Evolutionary conservation across 2,329 filamentous ascomycete species (phyloP).

Genomic region (Pseudopithomyces chartarum): DNA sequence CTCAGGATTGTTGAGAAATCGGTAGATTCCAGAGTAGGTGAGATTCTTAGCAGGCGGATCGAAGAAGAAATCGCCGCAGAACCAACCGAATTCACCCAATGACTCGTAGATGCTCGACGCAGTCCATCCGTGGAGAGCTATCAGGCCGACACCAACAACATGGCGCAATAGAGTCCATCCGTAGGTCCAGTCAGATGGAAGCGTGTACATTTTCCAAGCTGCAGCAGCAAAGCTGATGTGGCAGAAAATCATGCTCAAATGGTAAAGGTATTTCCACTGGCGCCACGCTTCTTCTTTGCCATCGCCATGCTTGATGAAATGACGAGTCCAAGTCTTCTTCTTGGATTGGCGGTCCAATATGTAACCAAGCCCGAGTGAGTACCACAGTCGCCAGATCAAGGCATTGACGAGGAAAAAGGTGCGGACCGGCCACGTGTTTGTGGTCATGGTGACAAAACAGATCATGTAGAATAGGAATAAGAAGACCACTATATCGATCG

Average conservation of each 20-base stretch:
- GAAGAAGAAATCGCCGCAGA: slow-evolving; percentile 98
- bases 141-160: slow-evolving; percentile 77
- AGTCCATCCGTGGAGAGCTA: slow-evolving; percentile 91
- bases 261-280: slow-evolving; percentile 96
- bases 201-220: slow-evolving; percentile 93
- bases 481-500: slow-evolving; percentile 80
- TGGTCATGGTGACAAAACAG: slow-evolving; percentile 74
- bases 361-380: slow-evolving; percentile 82
- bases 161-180: slow-evolving; percentile 87
- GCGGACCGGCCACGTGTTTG: slow-evolving; percentile 76
- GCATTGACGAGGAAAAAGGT: slow-evolving; percentile 82
- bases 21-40: slow-evolving; percentile 96
- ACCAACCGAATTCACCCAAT: slow-evolving; percentile 97
- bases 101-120: slow-evolving; percentile 92
- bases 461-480: slow-evolving; percentile 78
- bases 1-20: slow-evolving; percentile 97
- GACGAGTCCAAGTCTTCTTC: slow-evolving; percentile 92
- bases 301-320: slow-evolving; percentile 97
- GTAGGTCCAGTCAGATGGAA: slow-evolving; percentile 85
- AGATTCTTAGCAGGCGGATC: slow-evolving; percentile 79
- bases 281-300: slow-evolving; percentile 90
- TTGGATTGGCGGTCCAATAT: slow-evolving; percentile 86
- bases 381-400: slow-evolving; percentile 86
- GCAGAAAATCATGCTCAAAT: slow-evolving; percentile 88
- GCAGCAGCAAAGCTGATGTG: slow-evolving; percentile 88